These are phyloP conservation scores for Saccharomycopsis phalli DNA, from an alignment of 1,139 yeast species.

Conservation along the genomic window DNA sequence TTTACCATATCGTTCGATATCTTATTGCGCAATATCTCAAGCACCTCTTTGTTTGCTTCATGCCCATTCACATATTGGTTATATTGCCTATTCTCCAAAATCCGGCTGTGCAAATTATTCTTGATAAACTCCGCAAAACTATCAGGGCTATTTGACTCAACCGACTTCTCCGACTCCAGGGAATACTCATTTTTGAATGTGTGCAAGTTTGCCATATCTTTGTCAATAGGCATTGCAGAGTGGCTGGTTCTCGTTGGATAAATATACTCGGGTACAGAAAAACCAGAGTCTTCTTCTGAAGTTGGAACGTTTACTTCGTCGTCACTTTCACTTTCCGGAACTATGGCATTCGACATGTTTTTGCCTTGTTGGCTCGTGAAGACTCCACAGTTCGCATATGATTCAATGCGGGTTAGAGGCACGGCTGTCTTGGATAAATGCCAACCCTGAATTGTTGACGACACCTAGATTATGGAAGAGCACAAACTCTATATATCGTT, in stretches of 20 bases:
- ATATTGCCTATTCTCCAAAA: slow-evolving; percentile 1
- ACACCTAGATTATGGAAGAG: too few species aligned
- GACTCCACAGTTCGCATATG: too few species aligned
- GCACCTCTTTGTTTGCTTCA: background rate
- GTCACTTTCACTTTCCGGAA: slow-evolving; percentile 6
- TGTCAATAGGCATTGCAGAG: too few species aligned
- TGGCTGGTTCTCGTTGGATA: slow-evolving; percentile 2
- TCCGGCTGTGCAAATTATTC: slow-evolving; percentile 1
- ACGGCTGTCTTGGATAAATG: too few species aligned
- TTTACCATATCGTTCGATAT: slow-evolving; percentile 2
- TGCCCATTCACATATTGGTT: background rate
- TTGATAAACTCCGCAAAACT: background rate
- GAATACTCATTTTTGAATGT: too few species aligned
- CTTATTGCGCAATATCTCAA: slow-evolving; percentile 4
- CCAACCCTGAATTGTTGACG: too few species aligned
- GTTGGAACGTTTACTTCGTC: background rate
- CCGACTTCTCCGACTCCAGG: too few species aligned
- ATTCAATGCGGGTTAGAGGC: too few species aligned
- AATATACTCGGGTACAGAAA: slow-evolving; percentile 6
- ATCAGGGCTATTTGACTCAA: too few species aligned
- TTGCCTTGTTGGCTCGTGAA: background rate
- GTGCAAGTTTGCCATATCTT: too few species aligned
- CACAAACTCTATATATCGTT: slow-evolving; percentile 12
- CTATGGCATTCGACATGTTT: background rate
- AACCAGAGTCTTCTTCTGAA: slow-evolving; percentile 2